phyloP scores from a whole-genome alignment of 805 yeast genomes.

The Yarrowia bubula region DNA sequence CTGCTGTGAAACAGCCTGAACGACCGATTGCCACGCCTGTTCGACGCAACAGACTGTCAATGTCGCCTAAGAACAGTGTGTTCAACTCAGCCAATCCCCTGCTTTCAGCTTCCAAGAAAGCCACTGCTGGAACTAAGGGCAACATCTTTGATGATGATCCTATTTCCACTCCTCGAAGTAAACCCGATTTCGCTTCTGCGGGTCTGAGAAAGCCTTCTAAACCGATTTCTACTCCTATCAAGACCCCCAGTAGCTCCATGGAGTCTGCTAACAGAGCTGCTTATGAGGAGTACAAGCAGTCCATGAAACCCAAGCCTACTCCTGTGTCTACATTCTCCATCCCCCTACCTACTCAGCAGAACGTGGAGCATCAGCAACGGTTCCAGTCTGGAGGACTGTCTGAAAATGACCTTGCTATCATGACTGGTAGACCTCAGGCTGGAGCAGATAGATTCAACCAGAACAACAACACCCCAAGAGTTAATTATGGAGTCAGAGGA shows the following conservation, averaged over 20 bases:
- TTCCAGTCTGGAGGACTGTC: slow-evolving; percentile 15
- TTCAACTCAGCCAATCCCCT: slow-evolving; percentile 2
- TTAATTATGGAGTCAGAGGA: neutral
- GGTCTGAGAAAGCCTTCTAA: slow-evolving; percentile 3
- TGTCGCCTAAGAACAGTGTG: slow-evolving; percentile 9
- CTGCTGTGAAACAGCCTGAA: neutral
- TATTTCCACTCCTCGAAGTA: neutral
- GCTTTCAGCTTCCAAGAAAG: neutral
- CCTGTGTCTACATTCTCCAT: neutral
- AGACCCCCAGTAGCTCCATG: neutral
- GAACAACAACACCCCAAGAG: neutral
- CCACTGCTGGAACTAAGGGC: neutral
- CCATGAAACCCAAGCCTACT: neutral
- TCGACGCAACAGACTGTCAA: slow-evolving; percentile 10
- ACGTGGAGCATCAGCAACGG: slow-evolving; percentile 6
- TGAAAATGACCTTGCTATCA: slow-evolving; percentile 1
- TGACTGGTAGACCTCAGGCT: slow-evolving; percentile 6
- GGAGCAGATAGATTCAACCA: neutral
- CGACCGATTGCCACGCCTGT: slow-evolving; percentile 3
- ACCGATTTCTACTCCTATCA: neutral
- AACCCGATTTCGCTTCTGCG: slow-evolving; percentile 2
- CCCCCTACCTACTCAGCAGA: slow-evolving; percentile 1
- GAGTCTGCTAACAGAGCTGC: slow-evolving; percentile 21
- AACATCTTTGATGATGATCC: slow-evolving; percentile 7
- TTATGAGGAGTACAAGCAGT: slow-evolving; percentile 22